These are phyloP conservation scores for Trichosporon asahii DNA, from an alignment of 1,284 basidiomycete species.

Conservation along the genomic window DNA sequence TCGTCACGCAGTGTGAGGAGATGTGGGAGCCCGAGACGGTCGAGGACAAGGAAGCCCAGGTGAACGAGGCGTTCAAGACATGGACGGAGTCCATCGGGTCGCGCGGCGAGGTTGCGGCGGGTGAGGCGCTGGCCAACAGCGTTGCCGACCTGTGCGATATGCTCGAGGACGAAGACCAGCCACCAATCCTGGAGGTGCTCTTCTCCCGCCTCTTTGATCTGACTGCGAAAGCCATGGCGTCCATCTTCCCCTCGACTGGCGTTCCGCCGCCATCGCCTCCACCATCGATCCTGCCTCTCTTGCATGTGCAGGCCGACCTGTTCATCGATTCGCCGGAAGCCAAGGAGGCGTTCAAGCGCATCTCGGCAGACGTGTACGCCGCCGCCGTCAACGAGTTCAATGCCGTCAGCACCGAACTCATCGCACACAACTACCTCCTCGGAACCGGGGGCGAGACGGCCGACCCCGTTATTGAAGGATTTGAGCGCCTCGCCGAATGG, in stretches of 20 bases:
- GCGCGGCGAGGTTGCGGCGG: conserved; percentile 28
- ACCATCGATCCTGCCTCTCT: conserved; percentile 35
- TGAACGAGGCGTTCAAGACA: conserved; percentile 31
- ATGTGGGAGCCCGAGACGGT: conserved; percentile 44
- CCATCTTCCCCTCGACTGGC: conserved; percentile 39
- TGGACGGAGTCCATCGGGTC: conserved; percentile 39
- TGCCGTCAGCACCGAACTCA: conserved; percentile 30
- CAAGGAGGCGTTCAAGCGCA: conserved; percentile 23
- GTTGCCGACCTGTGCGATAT: conserved; percentile 29
- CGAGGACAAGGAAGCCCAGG: conserved; percentile 39
- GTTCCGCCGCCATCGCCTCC: conserved; percentile 33
- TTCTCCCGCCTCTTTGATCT: conserved; percentile 28
- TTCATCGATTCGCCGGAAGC: conserved; percentile 26
- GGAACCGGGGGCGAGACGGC: conserved; percentile 29
- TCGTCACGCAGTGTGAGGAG: conserved; percentile 44
- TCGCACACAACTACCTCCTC: conserved; percentile 18
- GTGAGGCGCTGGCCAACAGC: conserved; percentile 19
- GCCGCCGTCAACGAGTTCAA: conserved; percentile 48
- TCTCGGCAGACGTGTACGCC: conserved; percentile 41
- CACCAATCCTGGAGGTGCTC: conserved; percentile 29
- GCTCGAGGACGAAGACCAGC: conserved; percentile 24
- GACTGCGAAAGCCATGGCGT: conserved; percentile 21
- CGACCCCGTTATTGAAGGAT: conserved; percentile 37
- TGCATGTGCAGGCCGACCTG: conserved; percentile 28
- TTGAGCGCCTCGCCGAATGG: conserved; percentile 47